Evolutionary conservation across 2,329 filamentous ascomycete species (phyloP).

Genomic region (Alternaria metachromatica): DNA sequence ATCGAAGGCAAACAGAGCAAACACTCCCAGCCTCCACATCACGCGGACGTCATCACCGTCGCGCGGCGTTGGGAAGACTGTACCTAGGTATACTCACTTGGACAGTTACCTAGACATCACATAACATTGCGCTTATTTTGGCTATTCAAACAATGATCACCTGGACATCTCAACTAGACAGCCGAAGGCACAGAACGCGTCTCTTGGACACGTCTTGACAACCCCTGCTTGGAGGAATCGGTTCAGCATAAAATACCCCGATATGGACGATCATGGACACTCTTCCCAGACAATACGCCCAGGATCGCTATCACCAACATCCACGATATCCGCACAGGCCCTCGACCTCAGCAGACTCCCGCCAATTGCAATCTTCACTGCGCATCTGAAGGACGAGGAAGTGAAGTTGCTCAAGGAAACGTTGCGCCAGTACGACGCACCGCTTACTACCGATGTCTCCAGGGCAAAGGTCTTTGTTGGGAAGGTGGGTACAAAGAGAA

Average conservation of each 20-base stretch:
- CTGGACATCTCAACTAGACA: constrained; percentile 10
- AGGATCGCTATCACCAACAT: constrained; percentile 24
- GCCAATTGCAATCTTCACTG: constrained; percentile 74
- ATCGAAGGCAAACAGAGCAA: constrained; percentile 6
- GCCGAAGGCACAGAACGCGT: constrained; percentile 24
- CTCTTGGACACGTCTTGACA: constrained; percentile 36
- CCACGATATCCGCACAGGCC: constrained; percentile 20
- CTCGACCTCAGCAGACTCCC: constrained; percentile 59
- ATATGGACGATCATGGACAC: constrained; percentile 29
- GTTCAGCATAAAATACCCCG: constrained; percentile 22
- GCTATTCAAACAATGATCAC: constrained; percentile 27
- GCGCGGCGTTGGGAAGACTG: not conserved
- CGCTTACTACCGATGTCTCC: constrained; percentile 72
- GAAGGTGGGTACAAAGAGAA: constrained; percentile 70
- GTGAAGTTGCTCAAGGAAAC: constrained; percentile 69
- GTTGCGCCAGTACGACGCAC: constrained; percentile 62
- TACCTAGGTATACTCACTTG: not conserved
- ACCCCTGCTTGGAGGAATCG: constrained; percentile 38
- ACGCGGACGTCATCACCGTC: constrained; percentile 23
- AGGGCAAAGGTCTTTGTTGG: constrained; percentile 79
- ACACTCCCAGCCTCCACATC: constrained; percentile 14
- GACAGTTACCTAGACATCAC: not conserved
- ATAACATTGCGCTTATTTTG: constrained; percentile 8
- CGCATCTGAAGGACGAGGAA: constrained; percentile 70
- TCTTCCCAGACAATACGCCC: constrained; percentile 26